A percentile compares a stretch with the other conserved stretches of the same genome.
Conservation (phyloP, 768 basidiomycete species). For the Holtermannia corniformis region DNA sequence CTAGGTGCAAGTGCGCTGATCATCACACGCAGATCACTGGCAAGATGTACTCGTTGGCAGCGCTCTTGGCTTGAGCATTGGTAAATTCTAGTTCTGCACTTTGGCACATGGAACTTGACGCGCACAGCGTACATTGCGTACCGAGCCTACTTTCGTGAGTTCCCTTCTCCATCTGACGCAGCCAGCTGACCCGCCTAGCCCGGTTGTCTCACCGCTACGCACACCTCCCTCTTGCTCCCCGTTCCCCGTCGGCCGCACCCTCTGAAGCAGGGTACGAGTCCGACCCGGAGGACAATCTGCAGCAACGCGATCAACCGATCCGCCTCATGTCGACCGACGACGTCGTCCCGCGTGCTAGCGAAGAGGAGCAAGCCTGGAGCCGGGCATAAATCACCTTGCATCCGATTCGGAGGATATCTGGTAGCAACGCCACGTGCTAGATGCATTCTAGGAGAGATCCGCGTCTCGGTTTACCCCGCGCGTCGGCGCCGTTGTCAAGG, state of each 20-base stretch:
- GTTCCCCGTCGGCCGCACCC: background rate
- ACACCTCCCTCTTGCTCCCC: conserved; percentile 37
- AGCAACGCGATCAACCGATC: conserved; percentile 4
- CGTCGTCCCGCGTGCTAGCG: conserved; percentile 11
- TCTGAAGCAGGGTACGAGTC: background rate
- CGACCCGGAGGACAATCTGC: conserved; percentile 10
- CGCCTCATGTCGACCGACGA: conserved; percentile 10
- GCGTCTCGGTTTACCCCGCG: no score
- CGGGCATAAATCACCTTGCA: no score
- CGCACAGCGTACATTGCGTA: conserved; percentile 36
- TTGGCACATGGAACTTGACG: no score
- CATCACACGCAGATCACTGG: conserved; percentile 62
- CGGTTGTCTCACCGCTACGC: conserved; percentile 28
- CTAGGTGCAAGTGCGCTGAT: background rate
- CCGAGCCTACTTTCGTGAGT: conserved; percentile 38
- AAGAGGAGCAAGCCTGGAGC: conserved; percentile 21
- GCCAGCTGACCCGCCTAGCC: conserved; percentile 13
- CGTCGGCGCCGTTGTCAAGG: no score
- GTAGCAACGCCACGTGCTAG: no score
- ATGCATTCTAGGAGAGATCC: no score
- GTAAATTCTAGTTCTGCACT: conserved; percentile 47
- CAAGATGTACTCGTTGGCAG: conserved; percentile 78
- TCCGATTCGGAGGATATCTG: no score
- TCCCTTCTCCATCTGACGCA: background rate
- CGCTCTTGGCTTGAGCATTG: conserved; percentile 58